Evolutionary conservation across 2,329 filamentous ascomycete genomes (phyloP), one percentile per base, ranked within the genome.

Genomic region (Blastomyces silverae): DNA sequence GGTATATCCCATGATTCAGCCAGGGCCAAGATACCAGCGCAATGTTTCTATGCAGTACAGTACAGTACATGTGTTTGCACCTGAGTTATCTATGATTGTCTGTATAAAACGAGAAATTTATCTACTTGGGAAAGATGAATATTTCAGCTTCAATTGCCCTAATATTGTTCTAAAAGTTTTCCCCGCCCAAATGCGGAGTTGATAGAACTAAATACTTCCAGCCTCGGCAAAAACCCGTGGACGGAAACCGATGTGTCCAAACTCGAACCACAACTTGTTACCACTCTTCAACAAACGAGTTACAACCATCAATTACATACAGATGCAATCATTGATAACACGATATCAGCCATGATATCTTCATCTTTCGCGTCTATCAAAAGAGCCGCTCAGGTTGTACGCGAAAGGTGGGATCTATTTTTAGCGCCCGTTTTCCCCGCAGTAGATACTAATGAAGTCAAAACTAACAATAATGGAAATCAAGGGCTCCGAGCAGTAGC

Each of bases 221-320:
- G 37, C 37, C 37, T 39, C 37, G 37, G 37, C 37, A 39, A 39
- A 37, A 39, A 11, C n/a, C n/a, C n/a, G n/a, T n/a, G n/a, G n/a
- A n/a, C 10, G 1, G 7, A 39, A 39, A 39, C 37, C 37, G 3
- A 10, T 10, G 37, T 37, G 37, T 3, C 37, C 37, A n/a, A 48
- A n/a, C 4, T 13, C 25, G 8, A 53, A 53, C 25, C 22, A 31
- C 50, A 17, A 57, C 39, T n/a, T n/a, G 31, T 57, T 37, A 34
- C 31, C 17, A 22, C 22, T n/a, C 53, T 57, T n/a, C 53, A 56
- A 56, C 28, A 11, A n/a, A 58, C 7, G 56, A 44, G 25, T 37
- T 28, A 15, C 59, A 61, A 61, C 59, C 8, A 34, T 34, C 25
- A 52, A 61, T 44, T 28, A 20, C n/a, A 59, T 44, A 61, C 44